Evolutionary conservation across 139 green algal genomes (phyloP).

Genomic region (Coelastrella sp.): DNA sequence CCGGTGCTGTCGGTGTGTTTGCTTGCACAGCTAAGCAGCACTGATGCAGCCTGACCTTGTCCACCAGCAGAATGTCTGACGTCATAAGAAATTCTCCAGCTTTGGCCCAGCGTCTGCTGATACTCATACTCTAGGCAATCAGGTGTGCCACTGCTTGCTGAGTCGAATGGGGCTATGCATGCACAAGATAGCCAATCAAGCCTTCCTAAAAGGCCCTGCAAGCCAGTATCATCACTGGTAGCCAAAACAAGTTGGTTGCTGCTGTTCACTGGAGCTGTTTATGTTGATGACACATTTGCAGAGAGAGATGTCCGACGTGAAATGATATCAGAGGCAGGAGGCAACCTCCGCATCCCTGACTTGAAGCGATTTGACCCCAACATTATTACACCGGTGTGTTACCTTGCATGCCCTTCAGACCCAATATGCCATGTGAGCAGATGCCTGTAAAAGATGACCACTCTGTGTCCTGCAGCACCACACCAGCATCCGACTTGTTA

Average conservation of each 20-base stretch:
- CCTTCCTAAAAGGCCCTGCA: neutral
- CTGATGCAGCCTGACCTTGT: neutral
- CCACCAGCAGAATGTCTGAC: too few relatives aligned
- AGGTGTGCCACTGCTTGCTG: neutral
- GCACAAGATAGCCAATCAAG: neutral
- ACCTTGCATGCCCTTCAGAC: too few relatives aligned
- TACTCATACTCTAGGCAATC: neutral
- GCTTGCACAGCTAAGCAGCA: neutral
- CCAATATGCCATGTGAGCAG: too few relatives aligned
- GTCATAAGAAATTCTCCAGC: too few relatives aligned
- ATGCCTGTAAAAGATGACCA: too few relatives aligned
- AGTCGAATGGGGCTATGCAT: neutral
- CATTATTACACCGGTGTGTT: constrained; percentile 82
- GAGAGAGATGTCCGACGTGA: constrained; percentile 69
- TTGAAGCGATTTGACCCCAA: constrained; percentile 82
- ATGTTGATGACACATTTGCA: constrained; percentile 6
- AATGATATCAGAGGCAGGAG: constrained; percentile 64
- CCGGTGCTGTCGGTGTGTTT: neutral
- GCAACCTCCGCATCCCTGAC: constrained; percentile 51
- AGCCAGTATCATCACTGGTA: neutral
- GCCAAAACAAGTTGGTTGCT: neutral
- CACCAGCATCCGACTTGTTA: neutral
- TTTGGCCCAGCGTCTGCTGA: too few relatives aligned
- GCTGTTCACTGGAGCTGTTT: neutral
- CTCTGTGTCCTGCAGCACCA: neutral